Conservation (phyloP, 2,329 filamentous ascomycete genomes). For the Cryphonectria parasitica region DNA sequence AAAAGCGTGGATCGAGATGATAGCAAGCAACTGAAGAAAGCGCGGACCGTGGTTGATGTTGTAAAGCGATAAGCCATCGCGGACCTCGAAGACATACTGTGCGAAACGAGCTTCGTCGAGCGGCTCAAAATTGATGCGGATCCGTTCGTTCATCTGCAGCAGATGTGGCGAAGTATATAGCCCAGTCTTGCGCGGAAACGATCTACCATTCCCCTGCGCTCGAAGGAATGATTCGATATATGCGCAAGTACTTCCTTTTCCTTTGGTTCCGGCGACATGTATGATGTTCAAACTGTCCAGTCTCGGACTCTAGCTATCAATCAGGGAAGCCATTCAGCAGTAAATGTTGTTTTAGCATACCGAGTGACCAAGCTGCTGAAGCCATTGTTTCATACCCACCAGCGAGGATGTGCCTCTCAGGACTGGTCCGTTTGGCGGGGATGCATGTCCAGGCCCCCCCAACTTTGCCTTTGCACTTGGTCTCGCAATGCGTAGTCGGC, state of each 20-base stretch:
- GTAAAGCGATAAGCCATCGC: slow-evolving; percentile 39
- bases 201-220: slow-evolving; percentile 32
- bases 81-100: slow-evolving; percentile 50
- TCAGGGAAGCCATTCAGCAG: background rate
- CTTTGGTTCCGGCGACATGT: slow-evolving; percentile 58
- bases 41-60: slow-evolving; percentile 33
- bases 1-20: slow-evolving; percentile 51
- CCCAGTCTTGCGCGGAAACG: slow-evolving; percentile 41
- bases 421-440: too few species aligned
- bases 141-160: slow-evolving; percentile 46
- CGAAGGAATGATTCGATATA: slow-evolving; percentile 49
- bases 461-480: too few species aligned
- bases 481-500: too few species aligned
- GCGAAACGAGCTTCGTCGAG: slow-evolving; percentile 45
- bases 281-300: slow-evolving; percentile 50
- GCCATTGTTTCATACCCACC: slow-evolving; percentile 37
- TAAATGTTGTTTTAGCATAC: slow-evolving; percentile 28
- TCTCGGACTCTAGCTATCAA: slow-evolving; percentile 28
- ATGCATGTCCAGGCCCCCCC: too few species aligned
- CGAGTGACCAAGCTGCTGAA: slow-evolving; percentile 37
- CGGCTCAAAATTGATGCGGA: slow-evolving; percentile 45
- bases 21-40: slow-evolving; percentile 44
- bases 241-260: slow-evolving; percentile 57
- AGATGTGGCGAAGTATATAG: slow-evolving; percentile 52
- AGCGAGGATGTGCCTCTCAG: too few species aligned